phyloP scores from a whole-genome alignment of 768 basidiomycete genomes.

The Cyathus striatus region DNA sequence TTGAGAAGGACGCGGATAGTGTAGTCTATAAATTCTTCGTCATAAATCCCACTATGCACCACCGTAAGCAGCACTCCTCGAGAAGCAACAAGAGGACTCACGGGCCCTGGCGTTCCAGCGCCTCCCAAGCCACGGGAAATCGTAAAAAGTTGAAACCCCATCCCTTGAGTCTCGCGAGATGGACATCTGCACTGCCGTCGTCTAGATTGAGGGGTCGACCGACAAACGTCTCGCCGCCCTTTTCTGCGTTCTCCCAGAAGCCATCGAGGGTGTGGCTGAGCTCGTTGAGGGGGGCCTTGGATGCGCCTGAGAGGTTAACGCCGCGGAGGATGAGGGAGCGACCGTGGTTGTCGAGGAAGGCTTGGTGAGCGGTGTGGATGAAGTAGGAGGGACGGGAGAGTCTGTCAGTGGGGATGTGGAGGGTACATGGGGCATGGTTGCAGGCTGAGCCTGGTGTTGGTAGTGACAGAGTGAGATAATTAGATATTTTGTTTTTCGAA shows the following conservation, averaged over 20 bases:
- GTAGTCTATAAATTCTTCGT: constrained; percentile 90
- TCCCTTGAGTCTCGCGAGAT: constrained; percentile 75
- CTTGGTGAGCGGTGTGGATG: constrained; percentile 61
- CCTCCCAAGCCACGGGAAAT: constrained; percentile 91
- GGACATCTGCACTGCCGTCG: constrained; percentile 80
- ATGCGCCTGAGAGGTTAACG: constrained; percentile 89
- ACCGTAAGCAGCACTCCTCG: background rate
- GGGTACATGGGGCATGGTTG: constrained; percentile 53
- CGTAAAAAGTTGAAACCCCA: constrained; percentile 94
- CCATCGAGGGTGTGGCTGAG: constrained; percentile 65
- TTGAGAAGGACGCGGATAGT: constrained; percentile 81
- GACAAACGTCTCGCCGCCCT: constrained; percentile 64
- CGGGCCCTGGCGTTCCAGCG: constrained; percentile 92
- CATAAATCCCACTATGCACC: constrained; percentile 71
- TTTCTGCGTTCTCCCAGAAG: constrained; percentile 81
- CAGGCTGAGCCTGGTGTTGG: background rate
- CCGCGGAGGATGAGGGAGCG: constrained; percentile 83
- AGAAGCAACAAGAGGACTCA: constrained; percentile 41
- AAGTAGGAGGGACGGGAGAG: constrained; percentile 39
- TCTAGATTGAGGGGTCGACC: constrained; percentile 80
- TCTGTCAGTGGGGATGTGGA: constrained; percentile 55
- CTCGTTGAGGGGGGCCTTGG: constrained; percentile 74
- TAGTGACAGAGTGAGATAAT: no score
- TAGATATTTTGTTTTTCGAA: no score
- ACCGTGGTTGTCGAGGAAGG: constrained; percentile 71